phyloP scores from a whole-genome alignment of 129 eudicot genomes.

The Rutidosis leptorrhynchoides region DNA sequence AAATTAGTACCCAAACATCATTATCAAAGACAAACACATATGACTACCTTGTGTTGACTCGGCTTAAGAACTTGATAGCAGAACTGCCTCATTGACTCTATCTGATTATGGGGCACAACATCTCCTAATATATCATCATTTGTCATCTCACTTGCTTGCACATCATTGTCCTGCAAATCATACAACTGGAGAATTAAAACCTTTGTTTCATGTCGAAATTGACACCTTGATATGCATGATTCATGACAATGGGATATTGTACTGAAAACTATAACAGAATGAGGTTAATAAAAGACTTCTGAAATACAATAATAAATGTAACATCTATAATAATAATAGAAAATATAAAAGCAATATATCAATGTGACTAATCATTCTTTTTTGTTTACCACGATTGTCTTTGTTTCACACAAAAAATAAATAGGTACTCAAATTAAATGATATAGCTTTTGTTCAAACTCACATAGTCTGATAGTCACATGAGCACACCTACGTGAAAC shows the following conservation, averaged over 20 bases:
- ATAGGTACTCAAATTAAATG: constrained; percentile 1
- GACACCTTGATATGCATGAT: too few relatives aligned
- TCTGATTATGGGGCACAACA: constrained; percentile 40
- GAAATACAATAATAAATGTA: too few relatives aligned
- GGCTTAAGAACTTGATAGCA: constrained; percentile 48
- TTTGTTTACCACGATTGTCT: constrained; percentile 34
- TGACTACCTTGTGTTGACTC: constrained; percentile 2
- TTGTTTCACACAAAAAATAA: constrained; percentile 36
- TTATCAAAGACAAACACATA: not conserved
- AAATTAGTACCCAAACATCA: not conserved
- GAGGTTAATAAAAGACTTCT: too few relatives aligned
- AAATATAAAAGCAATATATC: too few relatives aligned
- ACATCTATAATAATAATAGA: too few relatives aligned
- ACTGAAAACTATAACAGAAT: too few relatives aligned
- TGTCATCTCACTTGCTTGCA: constrained; percentile 38
- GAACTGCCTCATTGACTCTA: constrained; percentile 46
- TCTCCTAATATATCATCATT: constrained; percentile 68
- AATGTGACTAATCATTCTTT: too few relatives aligned
- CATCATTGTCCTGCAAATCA: constrained; percentile 40
- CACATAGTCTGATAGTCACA: constrained; percentile 30
- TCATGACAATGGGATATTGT: too few relatives aligned
- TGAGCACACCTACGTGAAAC: constrained; percentile 24
- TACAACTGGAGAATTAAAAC: not conserved
- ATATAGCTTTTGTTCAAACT: constrained; percentile 16
- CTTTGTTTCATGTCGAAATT: too few relatives aligned